These are phyloP conservation scores for Cladosporium sp. DNA, from an alignment of 2,329 filamentous ascomycete genomes.

Conservation along the genomic window DNA sequence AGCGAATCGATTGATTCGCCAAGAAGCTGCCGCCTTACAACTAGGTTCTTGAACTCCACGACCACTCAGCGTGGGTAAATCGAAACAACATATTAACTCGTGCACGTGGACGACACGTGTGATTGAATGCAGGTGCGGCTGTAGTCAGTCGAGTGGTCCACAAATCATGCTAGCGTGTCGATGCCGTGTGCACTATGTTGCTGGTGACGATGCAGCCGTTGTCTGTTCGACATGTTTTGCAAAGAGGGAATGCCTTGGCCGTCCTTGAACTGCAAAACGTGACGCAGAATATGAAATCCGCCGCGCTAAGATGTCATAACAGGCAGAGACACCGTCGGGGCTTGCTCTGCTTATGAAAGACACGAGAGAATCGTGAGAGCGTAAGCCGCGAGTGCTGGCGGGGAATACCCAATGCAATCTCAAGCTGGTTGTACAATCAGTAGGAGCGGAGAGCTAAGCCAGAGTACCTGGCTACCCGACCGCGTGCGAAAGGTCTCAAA, in stretches of 20 bases:
- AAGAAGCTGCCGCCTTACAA: not conserved
- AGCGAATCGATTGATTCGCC: not conserved
- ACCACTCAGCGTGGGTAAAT: not conserved
- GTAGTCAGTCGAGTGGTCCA: not conserved
- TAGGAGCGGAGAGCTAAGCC: not conserved
- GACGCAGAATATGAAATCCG: not conserved
- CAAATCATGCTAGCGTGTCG: not conserved
- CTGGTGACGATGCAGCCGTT: not conserved
- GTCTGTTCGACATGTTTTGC: not conserved
- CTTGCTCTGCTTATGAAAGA: not conserved
- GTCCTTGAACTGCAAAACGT: not conserved
- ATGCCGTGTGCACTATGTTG: not conserved
- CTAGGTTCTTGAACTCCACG: not conserved
- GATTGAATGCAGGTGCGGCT: not conserved
- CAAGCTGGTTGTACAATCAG: not conserved
- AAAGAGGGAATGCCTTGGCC: not conserved
- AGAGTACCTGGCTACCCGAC: not conserved
- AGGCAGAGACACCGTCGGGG: not conserved
- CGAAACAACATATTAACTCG: not conserved
- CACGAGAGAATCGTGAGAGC: not conserved
- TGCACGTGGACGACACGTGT: conserved; percentile 1
- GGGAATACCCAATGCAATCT: not conserved
- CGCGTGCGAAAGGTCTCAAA: not conserved
- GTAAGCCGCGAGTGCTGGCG: not conserved
- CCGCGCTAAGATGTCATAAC: not conserved